Evolutionary conservation across 1,139 yeast species (phyloP), one percentile per base, ranked within the genome.

Genomic region (Komagataea norvegica): DNA sequence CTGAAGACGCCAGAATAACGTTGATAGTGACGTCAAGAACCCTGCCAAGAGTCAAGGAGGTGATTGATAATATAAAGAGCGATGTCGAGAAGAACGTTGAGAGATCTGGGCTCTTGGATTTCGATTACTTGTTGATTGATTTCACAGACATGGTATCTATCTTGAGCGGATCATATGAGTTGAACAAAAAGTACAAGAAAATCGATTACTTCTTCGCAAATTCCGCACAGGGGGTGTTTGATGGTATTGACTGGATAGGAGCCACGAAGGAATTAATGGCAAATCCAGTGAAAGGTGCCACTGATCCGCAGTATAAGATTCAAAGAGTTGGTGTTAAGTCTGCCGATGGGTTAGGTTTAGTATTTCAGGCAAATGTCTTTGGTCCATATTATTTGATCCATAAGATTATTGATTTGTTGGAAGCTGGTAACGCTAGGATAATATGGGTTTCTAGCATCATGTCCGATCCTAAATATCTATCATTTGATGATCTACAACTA

Each of bases 331-430:
- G 96, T 3, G 77, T 79, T 21, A 75, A 71, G 50, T 74, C 95
- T 1, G 57, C 53, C n/a, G 87, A 77, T 51, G 88, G 77, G 0
- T 53, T 91, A 68, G 97, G 98, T 1, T 64, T 84, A 25, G 89
- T 88, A 6, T 93, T 91, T 63, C 96, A 91, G 61, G 95, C 95
- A 6, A 91, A 91, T 56, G 95, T 89, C 11, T 85, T 93, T 61
- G 95, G 95, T 0, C 98, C 97, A 2, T 89, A 85, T 64, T 91
- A 80, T 59, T 65, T 91, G 37, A 65, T 85, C 30, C 84, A 80
- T 49, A 79, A 70, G 48, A 63, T 84, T 25, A 57, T 64, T 34
- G 77, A 75, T 9, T 59, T 79, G 28, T 63, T 88, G 18, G 48
- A 59, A 16, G 57, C 65, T 13, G 78, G 78, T 0, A 62, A 67